Conservation (phyloP, 768 basidiomycete species). For the Hypsizygus marmoreus region DNA sequence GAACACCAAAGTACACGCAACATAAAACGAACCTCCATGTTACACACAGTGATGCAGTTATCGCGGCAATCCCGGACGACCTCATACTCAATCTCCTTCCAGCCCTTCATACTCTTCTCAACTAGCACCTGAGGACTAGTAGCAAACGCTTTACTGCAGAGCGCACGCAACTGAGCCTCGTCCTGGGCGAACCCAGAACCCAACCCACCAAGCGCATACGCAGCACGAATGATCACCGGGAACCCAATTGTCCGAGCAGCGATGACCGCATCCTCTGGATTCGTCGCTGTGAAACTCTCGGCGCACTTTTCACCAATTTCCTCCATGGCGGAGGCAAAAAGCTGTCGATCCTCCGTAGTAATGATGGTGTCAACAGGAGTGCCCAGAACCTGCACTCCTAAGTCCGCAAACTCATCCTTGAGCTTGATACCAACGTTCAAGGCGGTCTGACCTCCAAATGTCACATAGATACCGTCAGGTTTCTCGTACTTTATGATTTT, state of each 20-base stretch:
- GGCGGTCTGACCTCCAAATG: constrained; percentile 98
- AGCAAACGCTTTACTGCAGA: constrained; percentile 95
- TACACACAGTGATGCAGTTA: constrained; percentile 99
- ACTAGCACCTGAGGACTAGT: constrained; percentile 98
- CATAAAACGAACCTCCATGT: constrained; percentile 89
- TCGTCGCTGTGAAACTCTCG: constrained; percentile 86
- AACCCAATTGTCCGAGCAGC: constrained; percentile 88
- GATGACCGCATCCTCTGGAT: constrained; percentile 75
- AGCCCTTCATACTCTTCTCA: constrained; percentile 99
- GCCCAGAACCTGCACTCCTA: constrained; percentile 93
- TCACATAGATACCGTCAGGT: constrained; percentile 98
- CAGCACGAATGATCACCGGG: constrained; percentile 95
- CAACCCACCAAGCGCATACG: constrained; percentile 93
- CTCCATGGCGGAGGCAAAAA: constrained; percentile 93
- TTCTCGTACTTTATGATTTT: constrained; percentile 99
- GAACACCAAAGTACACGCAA: neutral
- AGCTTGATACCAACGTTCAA: constrained; percentile 96
- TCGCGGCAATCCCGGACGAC: constrained; percentile 97
- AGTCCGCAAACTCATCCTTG: constrained; percentile 90
- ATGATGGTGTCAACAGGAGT: constrained; percentile 98
- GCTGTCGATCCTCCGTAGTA: constrained; percentile 92
- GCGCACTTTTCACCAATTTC: constrained; percentile 96
- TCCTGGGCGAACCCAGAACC: constrained; percentile 97
- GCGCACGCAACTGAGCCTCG: constrained; percentile 81
- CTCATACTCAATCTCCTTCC: constrained; percentile 99